phyloP scores from a whole-genome alignment of 2,329 filamentous ascomycete genomes.

The Sclerotiophoma versabilis region DNA sequence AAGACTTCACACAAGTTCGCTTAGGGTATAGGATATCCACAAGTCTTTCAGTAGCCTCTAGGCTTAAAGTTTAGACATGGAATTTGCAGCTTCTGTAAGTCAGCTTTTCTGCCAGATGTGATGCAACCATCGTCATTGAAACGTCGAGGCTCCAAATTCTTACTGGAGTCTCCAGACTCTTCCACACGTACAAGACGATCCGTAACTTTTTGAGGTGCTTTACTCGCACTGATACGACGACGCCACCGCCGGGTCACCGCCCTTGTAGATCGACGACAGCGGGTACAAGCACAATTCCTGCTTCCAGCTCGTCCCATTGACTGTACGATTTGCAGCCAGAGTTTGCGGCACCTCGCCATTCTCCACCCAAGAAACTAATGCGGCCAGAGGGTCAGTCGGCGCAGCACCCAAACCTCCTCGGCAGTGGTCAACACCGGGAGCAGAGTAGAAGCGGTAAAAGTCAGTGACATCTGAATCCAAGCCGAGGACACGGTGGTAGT shows the following conservation, averaged over 20 bases:
- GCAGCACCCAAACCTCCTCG: conserved; percentile 19
- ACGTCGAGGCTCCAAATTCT: too few relatives aligned
- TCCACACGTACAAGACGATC: too few relatives aligned
- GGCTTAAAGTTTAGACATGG: too few relatives aligned
- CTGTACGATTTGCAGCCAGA: conserved; percentile 15
- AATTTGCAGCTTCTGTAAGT: too few relatives aligned
- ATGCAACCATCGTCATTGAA: too few relatives aligned
- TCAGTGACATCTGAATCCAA: conserved; percentile 22
- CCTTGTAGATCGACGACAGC: conserved; percentile 14
- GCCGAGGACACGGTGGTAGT: conserved; percentile 22
- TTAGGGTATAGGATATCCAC: too few relatives aligned
- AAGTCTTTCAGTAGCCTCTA: too few relatives aligned
- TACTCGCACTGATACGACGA: conserved; percentile 10
- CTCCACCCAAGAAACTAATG: conserved; percentile 35
- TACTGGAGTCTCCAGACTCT: too few relatives aligned
- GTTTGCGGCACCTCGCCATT: conserved; percentile 22
- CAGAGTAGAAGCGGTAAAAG: conserved; percentile 32
- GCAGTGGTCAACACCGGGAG: conserved; percentile 31
- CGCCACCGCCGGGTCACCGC: conserved; percentile 11
- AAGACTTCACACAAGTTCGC: too few relatives aligned
- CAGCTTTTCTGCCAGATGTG: too few relatives aligned
- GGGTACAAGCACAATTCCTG: conserved; percentile 25
- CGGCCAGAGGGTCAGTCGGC: conserved; percentile 42
- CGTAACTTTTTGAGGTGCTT: background rate
- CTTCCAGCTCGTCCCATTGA: conserved; percentile 10